phyloP scores from a whole-genome alignment of 169 alveolate species.

The Plasmodium gallinaceum region DNA sequence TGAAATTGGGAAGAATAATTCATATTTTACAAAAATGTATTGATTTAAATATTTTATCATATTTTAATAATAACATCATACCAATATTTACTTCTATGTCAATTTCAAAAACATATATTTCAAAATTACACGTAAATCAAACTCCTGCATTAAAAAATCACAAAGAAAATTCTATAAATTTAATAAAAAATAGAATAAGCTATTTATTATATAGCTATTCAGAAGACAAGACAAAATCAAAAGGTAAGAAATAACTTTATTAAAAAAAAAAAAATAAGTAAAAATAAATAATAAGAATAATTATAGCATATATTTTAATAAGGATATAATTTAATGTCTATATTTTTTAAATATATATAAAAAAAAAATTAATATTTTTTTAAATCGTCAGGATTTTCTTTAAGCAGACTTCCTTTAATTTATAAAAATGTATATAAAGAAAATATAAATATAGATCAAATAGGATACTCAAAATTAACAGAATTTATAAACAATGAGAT shows the following conservation, averaged over 20 bases:
- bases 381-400: constrained; percentile 48
- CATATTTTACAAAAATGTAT: constrained; percentile 80
- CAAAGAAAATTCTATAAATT: constrained; percentile 39
- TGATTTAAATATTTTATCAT: constrained; percentile 79
- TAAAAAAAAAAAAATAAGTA: neutral
- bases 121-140: constrained; percentile 58
- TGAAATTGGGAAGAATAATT: constrained; percentile 81
- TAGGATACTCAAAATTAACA: constrained; percentile 81
- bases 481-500: constrained; percentile 81
- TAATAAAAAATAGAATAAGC: constrained; percentile 52
- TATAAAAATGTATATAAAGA: constrained; percentile 77
- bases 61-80: constrained; percentile 79
- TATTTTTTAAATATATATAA: neutral
- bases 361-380: neutral
- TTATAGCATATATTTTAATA: neutral
- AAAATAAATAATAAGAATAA: neutral
- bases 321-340: neutral
- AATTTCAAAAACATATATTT: constrained; percentile 55
- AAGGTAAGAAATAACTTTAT: constrained; percentile 8
- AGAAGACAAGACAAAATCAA: constrained; percentile 57
- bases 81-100: constrained; percentile 81
- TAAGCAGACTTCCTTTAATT: constrained; percentile 77
- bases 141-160: constrained; percentile 54
- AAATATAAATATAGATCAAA: constrained; percentile 77
- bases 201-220: constrained; percentile 53